phyloP scores from a whole-genome alignment of 1,284 basidiomycete genomes.

The Austroboletus niveus region DNA sequence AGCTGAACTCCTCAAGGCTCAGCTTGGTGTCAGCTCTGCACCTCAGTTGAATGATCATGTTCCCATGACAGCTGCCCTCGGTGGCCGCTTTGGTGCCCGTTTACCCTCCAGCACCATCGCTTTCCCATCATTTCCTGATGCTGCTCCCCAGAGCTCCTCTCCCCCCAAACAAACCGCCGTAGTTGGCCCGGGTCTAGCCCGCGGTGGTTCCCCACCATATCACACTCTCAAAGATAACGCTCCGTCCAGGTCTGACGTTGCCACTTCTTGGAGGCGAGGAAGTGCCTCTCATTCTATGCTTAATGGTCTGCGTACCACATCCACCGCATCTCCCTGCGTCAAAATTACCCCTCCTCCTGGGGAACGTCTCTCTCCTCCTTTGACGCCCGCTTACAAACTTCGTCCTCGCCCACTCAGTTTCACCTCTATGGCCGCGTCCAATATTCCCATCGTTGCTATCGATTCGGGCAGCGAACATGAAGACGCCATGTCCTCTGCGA shows the following conservation, averaged over 20 bases:
- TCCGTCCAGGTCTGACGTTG: constrained; percentile 74
- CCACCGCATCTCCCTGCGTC: constrained; percentile 52
- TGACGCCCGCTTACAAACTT: constrained; percentile 41
- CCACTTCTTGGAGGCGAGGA: constrained; percentile 72
- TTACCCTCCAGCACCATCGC: constrained; percentile 41
- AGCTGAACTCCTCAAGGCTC: constrained; percentile 58
- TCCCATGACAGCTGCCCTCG: constrained; percentile 77
- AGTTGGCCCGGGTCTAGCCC: constrained; percentile 67
- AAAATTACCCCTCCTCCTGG: constrained; percentile 69
- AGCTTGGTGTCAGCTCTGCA: constrained; percentile 43
- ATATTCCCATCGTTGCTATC: constrained; percentile 55
- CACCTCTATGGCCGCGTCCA: constrained; percentile 45
- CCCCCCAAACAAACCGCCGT: constrained; percentile 65
- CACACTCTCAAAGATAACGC: constrained; percentile 33
- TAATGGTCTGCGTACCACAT: constrained; percentile 58
- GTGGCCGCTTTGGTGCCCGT: constrained; percentile 72
- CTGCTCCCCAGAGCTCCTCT: constrained; percentile 37
- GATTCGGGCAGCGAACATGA: constrained; percentile 59
- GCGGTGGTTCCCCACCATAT: constrained; percentile 51
- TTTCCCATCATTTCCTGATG: constrained; percentile 38
- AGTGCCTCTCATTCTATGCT: constrained; percentile 68
- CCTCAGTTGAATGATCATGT: constrained; percentile 49
- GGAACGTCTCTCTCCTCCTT: constrained; percentile 55
- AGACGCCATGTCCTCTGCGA: constrained; percentile 52
- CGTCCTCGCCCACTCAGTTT: constrained; percentile 73